Evolutionary conservation across 306 rosid genomes (phyloP).

Genomic region (Malus sieversii): DNA sequence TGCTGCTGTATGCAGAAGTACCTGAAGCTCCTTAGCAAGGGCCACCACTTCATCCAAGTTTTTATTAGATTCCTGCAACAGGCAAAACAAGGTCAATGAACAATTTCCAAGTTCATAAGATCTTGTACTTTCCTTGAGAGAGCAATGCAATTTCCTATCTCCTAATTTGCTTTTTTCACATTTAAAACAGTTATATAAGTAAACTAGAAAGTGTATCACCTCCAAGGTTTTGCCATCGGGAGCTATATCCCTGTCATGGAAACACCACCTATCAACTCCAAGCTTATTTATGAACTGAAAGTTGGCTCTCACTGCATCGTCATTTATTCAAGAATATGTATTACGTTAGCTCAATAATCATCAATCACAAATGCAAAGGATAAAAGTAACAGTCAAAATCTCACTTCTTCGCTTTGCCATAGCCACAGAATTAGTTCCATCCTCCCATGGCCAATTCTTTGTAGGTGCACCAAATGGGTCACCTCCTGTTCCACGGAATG

Average conservation of each 20-base stretch:
- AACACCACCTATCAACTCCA: slow-evolving; percentile 87
- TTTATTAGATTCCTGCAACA: slow-evolving; percentile 65
- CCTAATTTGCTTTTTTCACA: not conserved
- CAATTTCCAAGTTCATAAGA: not conserved
- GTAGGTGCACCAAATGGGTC: slow-evolving; percentile 93
- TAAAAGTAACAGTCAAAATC: slow-evolving; percentile 9
- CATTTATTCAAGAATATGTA: slow-evolving; percentile 2
- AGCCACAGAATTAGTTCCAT: slow-evolving; percentile 79
- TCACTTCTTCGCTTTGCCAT: slow-evolving; percentile 96
- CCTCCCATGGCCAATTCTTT: slow-evolving; percentile 94
- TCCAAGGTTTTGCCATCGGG: slow-evolving; percentile 70
- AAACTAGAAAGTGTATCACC: slow-evolving; percentile 29
- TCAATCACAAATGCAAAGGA: not conserved
- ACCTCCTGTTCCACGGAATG: slow-evolving; percentile 88
- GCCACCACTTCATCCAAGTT: slow-evolving; percentile 92
- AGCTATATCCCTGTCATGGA: slow-evolving; percentile 92
- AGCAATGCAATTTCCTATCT: not conserved
- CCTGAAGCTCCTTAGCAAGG: slow-evolving; percentile 91
- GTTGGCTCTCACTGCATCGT: slow-evolving; percentile 71
- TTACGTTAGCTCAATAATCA: not conserved
- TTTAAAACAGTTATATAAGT: not conserved
- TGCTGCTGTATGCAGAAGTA: slow-evolving; percentile 13
- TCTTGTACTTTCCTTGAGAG: not conserved
- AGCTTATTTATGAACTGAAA: slow-evolving; percentile 85
- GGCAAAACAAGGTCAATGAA: slow-evolving; percentile 13